Evolutionary conservation across 805 yeast species (phyloP).

Genomic region (Kodamaea hsintzibuensis): DNA sequence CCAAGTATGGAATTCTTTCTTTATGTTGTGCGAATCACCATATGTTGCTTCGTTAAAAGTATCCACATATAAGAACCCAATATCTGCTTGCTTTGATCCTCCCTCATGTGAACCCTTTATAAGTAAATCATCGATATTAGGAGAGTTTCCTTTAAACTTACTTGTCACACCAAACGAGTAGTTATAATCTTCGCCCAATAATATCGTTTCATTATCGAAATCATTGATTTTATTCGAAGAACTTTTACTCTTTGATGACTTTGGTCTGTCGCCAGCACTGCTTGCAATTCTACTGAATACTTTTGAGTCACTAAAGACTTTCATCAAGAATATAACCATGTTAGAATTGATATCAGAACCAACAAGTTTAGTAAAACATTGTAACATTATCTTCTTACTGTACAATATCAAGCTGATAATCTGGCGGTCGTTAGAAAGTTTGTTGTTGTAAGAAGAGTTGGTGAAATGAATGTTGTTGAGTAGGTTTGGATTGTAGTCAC

Average conservation of each 20-base stretch:
- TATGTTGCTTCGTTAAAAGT: constrained; percentile 14
- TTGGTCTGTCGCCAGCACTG: constrained; percentile 19
- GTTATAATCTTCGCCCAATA: constrained; percentile 51
- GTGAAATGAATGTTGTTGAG: constrained; percentile 31
- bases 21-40: constrained; percentile 1
- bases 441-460: constrained; percentile 19
- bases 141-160: constrained; percentile 32
- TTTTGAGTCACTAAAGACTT: constrained; percentile 38
- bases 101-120: constrained; percentile 21
- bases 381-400: constrained; percentile 38
- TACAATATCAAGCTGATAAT: constrained; percentile 36
- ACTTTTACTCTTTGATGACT: constrained; percentile 18
- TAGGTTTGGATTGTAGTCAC: constrained; percentile 28
- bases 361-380: constrained; percentile 35
- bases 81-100: background rate
- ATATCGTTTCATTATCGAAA: constrained; percentile 19
- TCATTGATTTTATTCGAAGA: constrained; percentile 21
- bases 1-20: constrained; percentile 25
- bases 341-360: constrained; percentile 41
- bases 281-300: constrained; percentile 19
- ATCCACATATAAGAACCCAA: constrained; percentile 6
- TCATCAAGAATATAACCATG: constrained; percentile 40
- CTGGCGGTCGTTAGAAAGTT: constrained; percentile 25
- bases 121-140: constrained; percentile 36
- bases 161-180: constrained; percentile 57